Percentiles rank a stretch among this genome's conserved stretches.
These are phyloP conservation scores for Mucor saturninus DNA, from an alignment of 371 early-diverging fungal species.

Conservation along the genomic window DNA sequence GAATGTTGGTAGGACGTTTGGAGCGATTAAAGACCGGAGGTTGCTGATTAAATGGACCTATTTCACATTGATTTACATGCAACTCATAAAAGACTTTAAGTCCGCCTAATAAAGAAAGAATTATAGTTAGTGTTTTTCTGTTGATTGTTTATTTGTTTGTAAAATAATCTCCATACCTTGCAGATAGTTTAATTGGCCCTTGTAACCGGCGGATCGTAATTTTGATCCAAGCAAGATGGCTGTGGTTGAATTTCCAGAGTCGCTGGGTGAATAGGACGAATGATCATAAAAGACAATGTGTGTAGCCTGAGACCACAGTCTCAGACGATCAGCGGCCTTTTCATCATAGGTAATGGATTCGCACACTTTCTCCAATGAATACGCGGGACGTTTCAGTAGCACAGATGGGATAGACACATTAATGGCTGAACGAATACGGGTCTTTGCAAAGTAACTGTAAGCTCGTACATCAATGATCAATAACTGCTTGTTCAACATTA, in stretches of 20 bases:
- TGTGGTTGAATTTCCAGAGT: slow-evolving; percentile 41
- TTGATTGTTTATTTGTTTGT: background rate
- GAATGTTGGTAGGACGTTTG: slow-evolving; percentile 2
- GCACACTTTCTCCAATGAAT: slow-evolving; percentile 47
- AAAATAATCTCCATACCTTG: slow-evolving; percentile 15
- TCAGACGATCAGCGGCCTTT: slow-evolving; percentile 31
- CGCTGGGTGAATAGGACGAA: slow-evolving; percentile 35
- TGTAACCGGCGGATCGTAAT: slow-evolving; percentile 17
- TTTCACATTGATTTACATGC: slow-evolving; percentile 33
- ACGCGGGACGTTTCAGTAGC: slow-evolving; percentile 51
- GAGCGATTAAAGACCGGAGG: background rate
- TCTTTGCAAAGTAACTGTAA: slow-evolving; percentile 28
- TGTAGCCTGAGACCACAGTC: slow-evolving; percentile 39
- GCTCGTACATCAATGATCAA: slow-evolving; percentile 59
- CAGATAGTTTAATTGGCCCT: slow-evolving; percentile 24
- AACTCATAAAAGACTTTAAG: slow-evolving; percentile 24
- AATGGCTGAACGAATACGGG: slow-evolving; percentile 43
- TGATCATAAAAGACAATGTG: slow-evolving; percentile 58
- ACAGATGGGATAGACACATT: slow-evolving; percentile 53
- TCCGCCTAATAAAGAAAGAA: slow-evolving; percentile 29
- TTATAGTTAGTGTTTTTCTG: no score
- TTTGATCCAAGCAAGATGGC: slow-evolving; percentile 38
- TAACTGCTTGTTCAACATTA: slow-evolving; percentile 11
- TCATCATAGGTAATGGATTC: slow-evolving; percentile 40
- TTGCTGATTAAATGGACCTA: background rate